Conservation (phyloP, 352 stramenopile species). For the Phytopythium chamaehyphon region DNA sequence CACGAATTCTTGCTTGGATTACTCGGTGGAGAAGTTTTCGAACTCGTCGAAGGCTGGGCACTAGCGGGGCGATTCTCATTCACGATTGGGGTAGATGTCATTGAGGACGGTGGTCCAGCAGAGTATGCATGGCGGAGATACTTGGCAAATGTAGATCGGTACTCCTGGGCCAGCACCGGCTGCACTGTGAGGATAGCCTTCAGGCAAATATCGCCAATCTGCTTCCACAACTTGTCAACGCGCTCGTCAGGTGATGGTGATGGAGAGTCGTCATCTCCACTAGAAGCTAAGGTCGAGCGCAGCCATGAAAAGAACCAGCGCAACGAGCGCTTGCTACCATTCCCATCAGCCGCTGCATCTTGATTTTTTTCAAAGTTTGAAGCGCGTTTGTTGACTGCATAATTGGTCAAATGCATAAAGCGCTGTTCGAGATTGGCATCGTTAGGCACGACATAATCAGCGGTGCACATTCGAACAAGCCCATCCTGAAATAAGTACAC, state of each 20-base stretch:
- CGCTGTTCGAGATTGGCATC: slow-evolving; percentile 78
- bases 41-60: neutral
- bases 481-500: slow-evolving; percentile 92
- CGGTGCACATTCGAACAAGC: slow-evolving; percentile 87
- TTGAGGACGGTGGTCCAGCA: slow-evolving; percentile 10
- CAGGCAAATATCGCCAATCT: slow-evolving; percentile 92
- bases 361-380: slow-evolving; percentile 88
- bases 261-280: neutral
- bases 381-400: slow-evolving; percentile 89
- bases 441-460: slow-evolving; percentile 84
- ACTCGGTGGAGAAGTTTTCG: neutral
- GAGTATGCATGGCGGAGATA: slow-evolving; percentile 58
- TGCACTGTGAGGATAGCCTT: slow-evolving; percentile 93
- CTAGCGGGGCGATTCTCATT: slow-evolving; percentile 13
- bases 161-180: slow-evolving; percentile 91
- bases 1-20: slow-evolving; percentile 24
- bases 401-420: slow-evolving; percentile 93
- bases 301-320: slow-evolving; percentile 93
- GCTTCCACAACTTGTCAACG: slow-evolving; percentile 84
- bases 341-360: slow-evolving; percentile 46
- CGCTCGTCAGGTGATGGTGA: slow-evolving; percentile 46
- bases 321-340: slow-evolving; percentile 84
- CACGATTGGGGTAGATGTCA: neutral
- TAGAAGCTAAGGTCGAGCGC: slow-evolving; percentile 7
- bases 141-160: slow-evolving; percentile 84